These are phyloP conservation scores for Raffaelea ambrosiae DNA, from an alignment of 2,329 filamentous ascomycete genomes.

Conservation along the genomic window DNA sequence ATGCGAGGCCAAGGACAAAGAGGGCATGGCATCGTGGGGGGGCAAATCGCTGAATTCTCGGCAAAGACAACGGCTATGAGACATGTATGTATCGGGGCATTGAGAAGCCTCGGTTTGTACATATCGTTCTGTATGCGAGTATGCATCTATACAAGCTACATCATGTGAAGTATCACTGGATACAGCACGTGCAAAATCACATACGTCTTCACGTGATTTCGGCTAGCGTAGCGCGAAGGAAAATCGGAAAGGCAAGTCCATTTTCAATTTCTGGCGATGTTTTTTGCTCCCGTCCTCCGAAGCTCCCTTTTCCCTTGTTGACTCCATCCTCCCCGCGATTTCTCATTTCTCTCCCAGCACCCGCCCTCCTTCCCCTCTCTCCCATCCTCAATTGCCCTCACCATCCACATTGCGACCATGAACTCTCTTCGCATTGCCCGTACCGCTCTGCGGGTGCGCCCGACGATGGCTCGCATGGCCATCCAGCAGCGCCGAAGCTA, in stretches of 20 bases:
- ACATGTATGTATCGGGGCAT: too few relatives aligned
- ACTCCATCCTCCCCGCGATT: not conserved
- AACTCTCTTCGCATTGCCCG: slow-evolving; percentile 91
- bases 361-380: not conserved
- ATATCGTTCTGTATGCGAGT: too few relatives aligned
- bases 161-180: not conserved
- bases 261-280: slow-evolving; percentile 8
- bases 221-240: not conserved
- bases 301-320: not conserved
- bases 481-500: slow-evolving; percentile 76
- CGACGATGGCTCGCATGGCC: slow-evolving; percentile 65
- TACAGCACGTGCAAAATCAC: not conserved
- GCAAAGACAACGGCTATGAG: too few relatives aligned
- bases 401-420: slow-evolving; percentile 52
- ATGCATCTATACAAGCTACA: too few relatives aligned
- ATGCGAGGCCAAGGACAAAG: too few relatives aligned
- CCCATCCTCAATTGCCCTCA: slow-evolving; percentile 33
- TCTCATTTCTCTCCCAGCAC: not conserved
- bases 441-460: slow-evolving; percentile 75
- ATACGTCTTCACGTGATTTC: not conserved
- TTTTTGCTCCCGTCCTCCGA: slow-evolving; percentile 7
- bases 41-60: too few relatives aligned
- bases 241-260: slow-evolving; percentile 3
- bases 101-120: too few relatives aligned
- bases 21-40: too few relatives aligned